Base-by-base conservation (phyloP, 805 yeast species). In the Sugiyamaella lignohabitans region DNA sequence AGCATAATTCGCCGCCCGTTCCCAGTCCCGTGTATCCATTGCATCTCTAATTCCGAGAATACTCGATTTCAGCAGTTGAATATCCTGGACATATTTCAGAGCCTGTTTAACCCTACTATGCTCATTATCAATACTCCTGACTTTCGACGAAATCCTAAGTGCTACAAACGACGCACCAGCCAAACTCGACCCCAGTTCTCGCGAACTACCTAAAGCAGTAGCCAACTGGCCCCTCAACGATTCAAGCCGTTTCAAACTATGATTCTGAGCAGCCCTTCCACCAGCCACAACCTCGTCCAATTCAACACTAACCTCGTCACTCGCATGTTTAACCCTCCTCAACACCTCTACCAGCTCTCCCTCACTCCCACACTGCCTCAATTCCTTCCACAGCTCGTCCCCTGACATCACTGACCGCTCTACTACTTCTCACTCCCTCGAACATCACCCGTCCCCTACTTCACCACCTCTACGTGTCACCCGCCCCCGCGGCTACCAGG, bases 1-100 rank as follows among this genome's bases (percentile, higher is more conserved):
- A 3, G 88, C 82, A 16, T 87, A 75, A 45, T 68, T 69, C 0
- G 96, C 91, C 1, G 95, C 96, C n/a, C 76, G 61, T 23, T 75
- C 77, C 85, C 93, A 87, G 55, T 86, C 78, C 24, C 74, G 65
- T 27, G 76, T 75, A 30, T 78, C 82, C 45, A 91, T 73, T 3
- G 95, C 85, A 42, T 76, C 75, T 57, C 79, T 68, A 4, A 87
- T 82, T 46, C 80, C 79, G 37, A 75, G 70, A 8, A 91, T 74
- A 54, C 80, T 78, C 27, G 73, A 72, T 58, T 84, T 84, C 50
- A 91, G 67, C n/a, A 72, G 63, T 50, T 82, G 80, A 1, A 85
- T 82, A 49, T 80, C 68, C 34, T 74, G 70, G 2, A 87, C 91
- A 59, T 81, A 87, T 14, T 71, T 67, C 18, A 79, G 71, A 0